Evolutionary conservation across 371 early-diverging fungal genomes (phyloP).

Genomic region (Apophysomyces variabilis): DNA sequence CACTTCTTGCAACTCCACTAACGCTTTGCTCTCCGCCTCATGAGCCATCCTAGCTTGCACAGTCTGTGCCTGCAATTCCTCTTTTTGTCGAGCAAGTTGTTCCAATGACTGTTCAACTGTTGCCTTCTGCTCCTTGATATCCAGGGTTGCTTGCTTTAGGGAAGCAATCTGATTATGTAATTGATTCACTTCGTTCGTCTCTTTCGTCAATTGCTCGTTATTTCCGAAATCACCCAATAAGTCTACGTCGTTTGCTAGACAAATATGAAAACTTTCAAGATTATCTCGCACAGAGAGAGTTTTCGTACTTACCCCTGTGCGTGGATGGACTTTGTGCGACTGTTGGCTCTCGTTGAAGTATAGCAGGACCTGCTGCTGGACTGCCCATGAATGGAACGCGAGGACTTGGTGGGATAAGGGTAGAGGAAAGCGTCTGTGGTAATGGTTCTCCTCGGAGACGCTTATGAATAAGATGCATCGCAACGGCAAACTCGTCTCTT

Average conservation of each 20-base stretch:
- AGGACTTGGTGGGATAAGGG: constrained; percentile 43
- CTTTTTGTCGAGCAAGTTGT: constrained; percentile 32
- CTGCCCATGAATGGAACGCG: background rate
- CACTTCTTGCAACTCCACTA: constrained; percentile 26
- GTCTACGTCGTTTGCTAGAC: constrained; percentile 32
- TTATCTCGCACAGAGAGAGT: too few species aligned
- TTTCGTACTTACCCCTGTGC: background rate
- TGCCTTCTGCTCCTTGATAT: constrained; percentile 30
- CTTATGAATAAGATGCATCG: constrained; percentile 90
- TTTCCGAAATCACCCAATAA: constrained; percentile 52
- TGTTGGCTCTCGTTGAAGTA: constrained; percentile 12
- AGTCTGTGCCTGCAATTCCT: constrained; percentile 28
- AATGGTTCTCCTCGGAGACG: constrained; percentile 76
- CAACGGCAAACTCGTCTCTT: constrained; percentile 89
- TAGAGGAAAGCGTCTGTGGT: constrained; percentile 69
- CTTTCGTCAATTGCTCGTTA: constrained; percentile 36
- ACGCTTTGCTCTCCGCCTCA: constrained; percentile 20
- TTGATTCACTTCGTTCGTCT: constrained; percentile 45
- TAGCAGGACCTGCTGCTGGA: constrained; percentile 18
- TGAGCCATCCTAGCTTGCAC: constrained; percentile 36
- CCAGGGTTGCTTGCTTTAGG: constrained; percentile 26
- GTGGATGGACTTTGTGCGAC: background rate
- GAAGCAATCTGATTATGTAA: constrained; percentile 44
- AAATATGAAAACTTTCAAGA: background rate
- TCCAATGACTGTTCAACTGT: constrained; percentile 23